Evolutionary conservation across 495 filamentous ascomycete genomes (phyloP).

Genomic region (Talaromyces proteolyticus): DNA sequence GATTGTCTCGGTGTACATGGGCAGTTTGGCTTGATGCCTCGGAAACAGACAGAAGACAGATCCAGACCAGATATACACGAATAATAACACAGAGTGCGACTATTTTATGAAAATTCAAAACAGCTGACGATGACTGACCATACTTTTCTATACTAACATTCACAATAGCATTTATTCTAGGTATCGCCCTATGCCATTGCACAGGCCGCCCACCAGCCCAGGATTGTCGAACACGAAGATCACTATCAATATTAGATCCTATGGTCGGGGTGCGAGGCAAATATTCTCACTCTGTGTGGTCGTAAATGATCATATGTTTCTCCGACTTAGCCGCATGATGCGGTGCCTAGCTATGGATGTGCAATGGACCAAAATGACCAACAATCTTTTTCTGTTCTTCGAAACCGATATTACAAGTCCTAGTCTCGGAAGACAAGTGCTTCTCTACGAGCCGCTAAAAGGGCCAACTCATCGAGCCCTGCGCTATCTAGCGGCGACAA

Average conservation of each 20-base stretch:
- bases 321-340: not conserved
- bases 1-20: not conserved
- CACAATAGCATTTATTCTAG: too few relatives aligned
- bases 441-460: constrained; percentile 34
- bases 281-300: not conserved
- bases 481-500: constrained; percentile 24
- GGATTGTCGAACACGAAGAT: not conserved
- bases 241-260: not conserved
- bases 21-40: not conserved
- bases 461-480: constrained; percentile 35
- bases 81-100: too few relatives aligned
- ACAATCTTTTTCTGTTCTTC: constrained; percentile 16
- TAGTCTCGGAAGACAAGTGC: constrained; percentile 41
- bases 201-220: not conserved
- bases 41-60: not conserved
- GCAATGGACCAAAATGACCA: constrained; percentile 11
- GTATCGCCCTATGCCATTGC: not conserved
- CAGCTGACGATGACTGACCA: too few relatives aligned
- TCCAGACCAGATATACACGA: too few relatives aligned
- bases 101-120: too few relatives aligned
- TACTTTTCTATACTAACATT: too few relatives aligned
- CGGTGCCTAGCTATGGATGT: not conserved
- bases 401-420: constrained; percentile 17
- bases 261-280: not conserved
- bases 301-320: not conserved